These are phyloP conservation scores for Ustanciosporium gigantosporum DNA, from an alignment of 1,284 basidiomycete genomes.

Conservation along the genomic window DNA sequence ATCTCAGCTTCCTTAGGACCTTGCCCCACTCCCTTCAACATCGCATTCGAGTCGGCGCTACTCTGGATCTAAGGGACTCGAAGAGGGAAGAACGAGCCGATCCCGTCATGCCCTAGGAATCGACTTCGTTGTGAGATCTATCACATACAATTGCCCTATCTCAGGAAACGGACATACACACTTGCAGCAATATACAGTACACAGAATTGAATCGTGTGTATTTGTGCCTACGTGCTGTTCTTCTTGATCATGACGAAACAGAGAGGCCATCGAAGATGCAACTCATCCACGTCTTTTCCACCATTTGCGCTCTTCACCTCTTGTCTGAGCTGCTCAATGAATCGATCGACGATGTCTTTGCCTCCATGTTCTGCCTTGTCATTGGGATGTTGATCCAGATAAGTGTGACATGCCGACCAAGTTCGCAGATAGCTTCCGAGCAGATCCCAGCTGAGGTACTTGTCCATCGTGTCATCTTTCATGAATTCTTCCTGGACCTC, in stretches of 20 bases:
- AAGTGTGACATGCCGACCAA: conserved; percentile 74
- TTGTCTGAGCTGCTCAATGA: conserved; percentile 6
- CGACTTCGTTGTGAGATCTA: not conserved
- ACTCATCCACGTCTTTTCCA: conserved; percentile 11
- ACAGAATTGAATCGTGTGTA: too few relatives aligned
- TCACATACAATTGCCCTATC: too few relatives aligned
- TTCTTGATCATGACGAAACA: conserved; percentile 44
- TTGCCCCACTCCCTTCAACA: conserved; percentile 19
- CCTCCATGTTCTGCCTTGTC: conserved; percentile 62
- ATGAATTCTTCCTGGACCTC: conserved; percentile 2
- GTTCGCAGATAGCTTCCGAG: conserved; percentile 74
- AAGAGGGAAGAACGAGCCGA: not conserved
- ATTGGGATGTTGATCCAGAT: conserved; percentile 69
- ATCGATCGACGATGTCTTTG: conserved; percentile 33
- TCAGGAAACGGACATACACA: too few relatives aligned
- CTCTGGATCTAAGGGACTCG: conserved; percentile 8
- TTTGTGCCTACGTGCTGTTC: too few relatives aligned
- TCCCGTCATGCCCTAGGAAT: not conserved
- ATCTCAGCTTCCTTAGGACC: conserved; percentile 9
- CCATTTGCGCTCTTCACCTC: conserved; percentile 11
- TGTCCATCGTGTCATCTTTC: conserved; percentile 63
- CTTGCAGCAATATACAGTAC: too few relatives aligned
- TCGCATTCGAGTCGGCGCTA: conserved; percentile 4
- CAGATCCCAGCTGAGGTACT: conserved; percentile 70
- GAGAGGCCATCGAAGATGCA: conserved; percentile 35